phyloP scores from a whole-genome alignment of 768 basidiomycete species.

The Pleurotus giganteus region DNA sequence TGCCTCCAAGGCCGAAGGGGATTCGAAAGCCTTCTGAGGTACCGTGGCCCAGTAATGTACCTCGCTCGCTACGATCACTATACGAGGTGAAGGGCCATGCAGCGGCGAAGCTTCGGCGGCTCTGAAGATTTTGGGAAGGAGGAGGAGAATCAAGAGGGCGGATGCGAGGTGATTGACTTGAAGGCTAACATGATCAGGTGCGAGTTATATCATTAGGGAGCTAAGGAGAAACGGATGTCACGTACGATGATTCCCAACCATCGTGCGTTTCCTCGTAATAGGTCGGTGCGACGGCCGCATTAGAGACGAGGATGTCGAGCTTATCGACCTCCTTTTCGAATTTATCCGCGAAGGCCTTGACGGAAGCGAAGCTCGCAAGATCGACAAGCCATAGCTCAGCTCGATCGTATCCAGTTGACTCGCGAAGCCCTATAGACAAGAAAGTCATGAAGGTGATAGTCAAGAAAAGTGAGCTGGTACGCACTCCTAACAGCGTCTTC shows the following conservation, averaged over 20 bases:
- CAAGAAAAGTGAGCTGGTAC: constrained; percentile 12
- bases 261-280: constrained; percentile 29
- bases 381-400: constrained; percentile 42
- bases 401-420: constrained; percentile 30
- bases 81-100: constrained; percentile 29
- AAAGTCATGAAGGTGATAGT: background rate
- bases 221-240: background rate
- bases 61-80: constrained; percentile 44
- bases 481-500: constrained; percentile 32
- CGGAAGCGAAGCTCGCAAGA: constrained; percentile 37
- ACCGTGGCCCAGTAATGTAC: constrained; percentile 31
- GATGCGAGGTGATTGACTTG: constrained; percentile 47
- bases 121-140: constrained; percentile 40
- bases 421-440: constrained; percentile 22
- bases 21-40: constrained; percentile 21
- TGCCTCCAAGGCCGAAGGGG: constrained; percentile 26
- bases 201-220: background rate
- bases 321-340: constrained; percentile 28
- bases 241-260: constrained; percentile 47
- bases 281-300: constrained; percentile 28
- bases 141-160: constrained; percentile 36
- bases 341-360: constrained; percentile 34
- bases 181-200: constrained; percentile 26
- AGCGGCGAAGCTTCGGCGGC: constrained; percentile 26
- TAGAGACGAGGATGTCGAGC: constrained; percentile 45